Conservation (phyloP, 2,329 filamentous ascomycete genomes). For the Monilinia vaccinii-corymbosi region DNA sequence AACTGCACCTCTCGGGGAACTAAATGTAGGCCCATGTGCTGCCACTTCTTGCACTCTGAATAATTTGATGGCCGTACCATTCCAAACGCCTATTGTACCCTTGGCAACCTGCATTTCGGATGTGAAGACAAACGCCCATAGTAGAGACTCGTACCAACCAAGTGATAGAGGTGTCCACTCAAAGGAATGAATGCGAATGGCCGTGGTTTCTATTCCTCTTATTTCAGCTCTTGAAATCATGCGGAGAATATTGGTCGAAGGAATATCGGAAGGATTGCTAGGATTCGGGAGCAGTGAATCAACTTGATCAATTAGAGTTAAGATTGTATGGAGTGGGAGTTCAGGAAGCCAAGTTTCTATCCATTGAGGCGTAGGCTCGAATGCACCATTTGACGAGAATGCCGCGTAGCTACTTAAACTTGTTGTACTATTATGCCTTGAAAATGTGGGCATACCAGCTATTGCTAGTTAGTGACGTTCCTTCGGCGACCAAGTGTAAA, state of each 20-base stretch:
- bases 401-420: conserved; percentile 62
- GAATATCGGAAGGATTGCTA: conserved; percentile 37
- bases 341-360: conserved; percentile 92
- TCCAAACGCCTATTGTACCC: conserved; percentile 90
- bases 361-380: conserved; percentile 76
- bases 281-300: conserved; percentile 44
- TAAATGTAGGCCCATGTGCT: conserved; percentile 68
- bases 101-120: conserved; percentile 81
- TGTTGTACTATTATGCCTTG: conserved; percentile 79
- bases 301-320: conserved; percentile 65
- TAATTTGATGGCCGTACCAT: conserved; percentile 75
- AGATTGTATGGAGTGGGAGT: conserved; percentile 76
- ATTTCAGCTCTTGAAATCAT: conserved; percentile 54
- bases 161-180: conserved; percentile 87
- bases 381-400: conserved; percentile 49
- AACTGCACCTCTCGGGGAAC: conserved; percentile 80
- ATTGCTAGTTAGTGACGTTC: conserved; percentile 12
- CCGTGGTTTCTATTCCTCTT: conserved; percentile 63
- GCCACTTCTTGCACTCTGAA: conserved; percentile 86
- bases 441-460: conserved; percentile 71
- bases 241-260: conserved; percentile 39
- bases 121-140: conserved; percentile 90
- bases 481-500: background rate
- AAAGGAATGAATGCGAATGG: conserved; percentile 76
- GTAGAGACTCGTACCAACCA: conserved; percentile 89